These are phyloP conservation scores for Syncephalastrum contaminatum DNA, from an alignment of 371 early-diverging fungal species.

Conservation along the genomic window DNA sequence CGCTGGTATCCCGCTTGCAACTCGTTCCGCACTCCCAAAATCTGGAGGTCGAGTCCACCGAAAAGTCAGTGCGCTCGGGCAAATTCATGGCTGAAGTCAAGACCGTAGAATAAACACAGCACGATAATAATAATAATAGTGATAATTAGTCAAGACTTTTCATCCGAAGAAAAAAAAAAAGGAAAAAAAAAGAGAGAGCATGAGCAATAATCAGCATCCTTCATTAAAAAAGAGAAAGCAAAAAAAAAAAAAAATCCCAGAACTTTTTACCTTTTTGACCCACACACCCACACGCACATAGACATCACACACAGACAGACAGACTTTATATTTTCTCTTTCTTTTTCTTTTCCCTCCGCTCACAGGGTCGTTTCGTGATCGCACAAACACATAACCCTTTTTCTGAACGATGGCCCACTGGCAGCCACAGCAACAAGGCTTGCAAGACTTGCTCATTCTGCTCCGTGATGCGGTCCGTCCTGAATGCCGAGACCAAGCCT, in stretches of 20 bases:
- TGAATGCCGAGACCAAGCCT: constrained; percentile 26
- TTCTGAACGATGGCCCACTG: constrained; percentile 24
- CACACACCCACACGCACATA: neutral
- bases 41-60: constrained; percentile 5
- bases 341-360: constrained; percentile 1
- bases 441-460: constrained; percentile 29
- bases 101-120: constrained; percentile 2
- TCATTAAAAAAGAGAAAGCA: no score
- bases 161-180: no score
- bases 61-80: constrained; percentile 26
- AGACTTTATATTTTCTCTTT: constrained; percentile 1
- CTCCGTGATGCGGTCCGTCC: constrained; percentile 40
- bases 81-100: constrained; percentile 38
- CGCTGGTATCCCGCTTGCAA: constrained; percentile 30
- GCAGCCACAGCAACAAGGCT: constrained; percentile 40
- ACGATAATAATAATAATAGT: neutral
- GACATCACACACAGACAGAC: neutral
- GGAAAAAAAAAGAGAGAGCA: no score
- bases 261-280: constrained; percentile 18
- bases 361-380: neutral
- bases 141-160: no score
- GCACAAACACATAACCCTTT: neutral
- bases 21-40: neutral
- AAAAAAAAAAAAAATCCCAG: constrained; percentile 1
- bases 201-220: no score